phyloP scores from a whole-genome alignment of 306 rosid species.

The Corylus americana region DNA sequence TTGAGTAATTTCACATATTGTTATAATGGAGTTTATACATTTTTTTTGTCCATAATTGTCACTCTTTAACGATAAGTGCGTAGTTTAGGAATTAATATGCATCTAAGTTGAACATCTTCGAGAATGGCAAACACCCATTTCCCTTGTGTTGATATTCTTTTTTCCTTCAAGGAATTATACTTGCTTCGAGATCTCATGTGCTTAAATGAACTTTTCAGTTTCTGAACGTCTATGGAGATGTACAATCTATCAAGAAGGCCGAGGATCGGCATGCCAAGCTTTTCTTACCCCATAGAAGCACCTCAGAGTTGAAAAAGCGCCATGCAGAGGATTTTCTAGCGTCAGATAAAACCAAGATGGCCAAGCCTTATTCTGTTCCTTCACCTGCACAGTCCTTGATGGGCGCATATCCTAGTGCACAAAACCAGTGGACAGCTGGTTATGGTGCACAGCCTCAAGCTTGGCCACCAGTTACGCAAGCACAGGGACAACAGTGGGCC shows the following conservation, averaged over 20 bases:
- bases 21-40: background rate
- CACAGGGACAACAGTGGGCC: conserved; percentile 96
- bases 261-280: conserved; percentile 95
- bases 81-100: background rate
- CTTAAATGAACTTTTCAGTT: conserved; percentile 59
- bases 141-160: background rate
- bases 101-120: background rate
- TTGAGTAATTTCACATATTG: background rate
- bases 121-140: background rate
- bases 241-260: conserved; percentile 77
- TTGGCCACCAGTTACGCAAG: conserved; percentile 89
- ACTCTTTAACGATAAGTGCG: background rate
- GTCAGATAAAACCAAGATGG: conserved; percentile 78
- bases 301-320: conserved; percentile 89
- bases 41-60: background rate
- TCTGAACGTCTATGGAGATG: conserved; percentile 89
- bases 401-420: conserved; percentile 84
- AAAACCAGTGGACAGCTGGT: conserved; percentile 79
- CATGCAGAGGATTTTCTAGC: conserved; percentile 88
- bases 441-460: conserved; percentile 88
- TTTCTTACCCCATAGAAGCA: conserved; percentile 79
- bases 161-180: background rate
- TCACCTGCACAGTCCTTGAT: conserved; percentile 78
- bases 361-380: conserved; percentile 69
- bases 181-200: conserved; percentile 12